Evolutionary conservation across 73 alveolate species (phyloP), one percentile per base, ranked within the genome.

Genomic region (Paramecium tetraurelia): DNA sequence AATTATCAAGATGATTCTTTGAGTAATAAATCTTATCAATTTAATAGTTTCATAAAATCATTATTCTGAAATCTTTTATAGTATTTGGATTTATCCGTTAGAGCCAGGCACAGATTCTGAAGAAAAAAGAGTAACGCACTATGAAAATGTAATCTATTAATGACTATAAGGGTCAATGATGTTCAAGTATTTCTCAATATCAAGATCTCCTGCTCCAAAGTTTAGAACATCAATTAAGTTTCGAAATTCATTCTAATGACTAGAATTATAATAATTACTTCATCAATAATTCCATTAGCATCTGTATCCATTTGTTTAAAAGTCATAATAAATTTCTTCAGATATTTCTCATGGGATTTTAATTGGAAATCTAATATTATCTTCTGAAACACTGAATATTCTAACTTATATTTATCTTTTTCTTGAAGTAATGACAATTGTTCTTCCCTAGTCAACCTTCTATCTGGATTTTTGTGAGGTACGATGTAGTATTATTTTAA

Each of bases 131-230:
- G 99, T 98, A 2, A 98, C 99, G 38, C 99, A 92, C 93, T 98
- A 99, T 93, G 98, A 93, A 95, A 97, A 98, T n/a, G 99, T 98
- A 71, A 98, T 96, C 95, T 96, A 97, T 69, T 98, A 95, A 96
- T 97, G 98, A 92, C 97, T 97, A 95, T 94, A 97, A 58, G 99
- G 99, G 77, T 98, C 99, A 22, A 98, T 92, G 85, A 97, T 85
- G 33, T 97, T 95, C 29, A 98, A 96, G 53, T 97, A 94, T 92
- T 95, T 97, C 18, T 93, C 92, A 18, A 97, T 95, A 44, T 98
- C 99, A 33, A 93, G 96, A 40, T 96, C 99, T 59, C 94, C 96
- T 12, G 77, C 94, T 57, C 94, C 95, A 59, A 97, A 94, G 7
- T 96, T 95, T 97, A 98, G 93, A 27, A 77, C 92, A 29, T 84